Percentiles rank a stretch among this genome's conserved stretches.
These are phyloP conservation scores for Schwanniomyces yamadae DNA, from an alignment of 805 yeast species.

Conservation along the genomic window DNA sequence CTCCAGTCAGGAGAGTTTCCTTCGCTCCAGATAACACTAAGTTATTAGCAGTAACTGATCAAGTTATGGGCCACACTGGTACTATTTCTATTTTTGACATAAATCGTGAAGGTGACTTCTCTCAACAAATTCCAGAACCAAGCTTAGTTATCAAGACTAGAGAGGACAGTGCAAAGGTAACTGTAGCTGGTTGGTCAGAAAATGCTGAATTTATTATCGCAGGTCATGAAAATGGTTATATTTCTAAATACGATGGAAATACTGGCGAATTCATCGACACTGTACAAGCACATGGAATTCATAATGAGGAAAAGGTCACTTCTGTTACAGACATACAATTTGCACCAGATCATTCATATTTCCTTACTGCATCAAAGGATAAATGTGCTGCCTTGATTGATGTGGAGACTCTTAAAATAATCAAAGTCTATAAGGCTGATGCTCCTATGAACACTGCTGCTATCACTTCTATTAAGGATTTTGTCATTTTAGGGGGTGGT, in stretches of 20 bases:
- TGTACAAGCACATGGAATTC: constrained; percentile 68
- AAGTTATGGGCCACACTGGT: constrained; percentile 88
- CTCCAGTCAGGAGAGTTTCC: constrained; percentile 91
- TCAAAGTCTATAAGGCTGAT: constrained; percentile 80
- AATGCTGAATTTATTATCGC: constrained; percentile 72
- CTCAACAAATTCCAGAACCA: constrained; percentile 54
- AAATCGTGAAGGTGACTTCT: constrained; percentile 42
- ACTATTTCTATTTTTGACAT: constrained; percentile 67
- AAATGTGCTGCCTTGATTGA: constrained; percentile 77
- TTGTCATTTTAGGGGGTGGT: constrained; percentile 96
- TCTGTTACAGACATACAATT: constrained; percentile 85
- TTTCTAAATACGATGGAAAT: constrained; percentile 73
- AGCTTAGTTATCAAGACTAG: constrained; percentile 57
- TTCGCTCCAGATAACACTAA: constrained; percentile 71
- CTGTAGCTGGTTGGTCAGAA: constrained; percentile 86
- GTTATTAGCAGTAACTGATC: constrained; percentile 79
- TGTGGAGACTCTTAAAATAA: constrained; percentile 66
- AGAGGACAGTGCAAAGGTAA: constrained; percentile 58
- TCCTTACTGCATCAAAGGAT: constrained; percentile 91
- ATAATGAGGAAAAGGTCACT: constrained; percentile 43
- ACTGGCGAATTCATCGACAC: constrained; percentile 69
- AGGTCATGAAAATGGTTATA: constrained; percentile 84
- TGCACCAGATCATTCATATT: constrained; percentile 78
- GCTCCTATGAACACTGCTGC: constrained; percentile 96
- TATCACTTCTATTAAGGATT: constrained; percentile 89